Conservation (phyloP, 2,329 filamentous ascomycete species). For the Fusarium vanettenii region DNA sequence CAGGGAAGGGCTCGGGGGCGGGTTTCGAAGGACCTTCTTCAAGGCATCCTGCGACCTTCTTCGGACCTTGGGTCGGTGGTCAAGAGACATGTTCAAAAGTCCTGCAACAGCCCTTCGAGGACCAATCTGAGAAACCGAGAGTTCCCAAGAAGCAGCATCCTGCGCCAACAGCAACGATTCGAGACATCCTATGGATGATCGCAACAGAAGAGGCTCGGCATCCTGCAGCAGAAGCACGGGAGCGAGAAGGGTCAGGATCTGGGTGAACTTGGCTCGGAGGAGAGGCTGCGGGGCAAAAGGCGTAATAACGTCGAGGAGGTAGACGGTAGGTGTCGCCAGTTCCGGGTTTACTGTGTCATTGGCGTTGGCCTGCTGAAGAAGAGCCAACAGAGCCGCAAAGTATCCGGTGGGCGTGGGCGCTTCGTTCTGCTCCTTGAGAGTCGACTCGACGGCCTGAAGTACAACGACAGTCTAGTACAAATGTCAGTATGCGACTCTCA, state of each 20-base stretch:
- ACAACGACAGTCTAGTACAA: conserved; percentile 79
- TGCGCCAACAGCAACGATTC: conserved; percentile 93
- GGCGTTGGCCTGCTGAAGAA: conserved; percentile 82
- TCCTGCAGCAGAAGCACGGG: conserved; percentile 84
- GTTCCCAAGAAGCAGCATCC: conserved; percentile 87
- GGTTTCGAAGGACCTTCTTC: conserved; percentile 82
- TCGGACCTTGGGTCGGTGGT: conserved; percentile 91
- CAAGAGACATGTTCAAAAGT: conserved; percentile 84
- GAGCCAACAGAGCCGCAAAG: conserved; percentile 92
- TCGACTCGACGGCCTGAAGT: conserved; percentile 91
- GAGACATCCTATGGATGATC: conserved; percentile 90
- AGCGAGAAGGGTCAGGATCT: conserved; percentile 88
- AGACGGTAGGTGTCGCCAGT: conserved; percentile 86
- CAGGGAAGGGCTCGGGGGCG: conserved; percentile 89
- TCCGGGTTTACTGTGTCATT: conserved; percentile 81
- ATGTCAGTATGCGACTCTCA: conserved; percentile 23
- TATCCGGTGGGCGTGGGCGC: conserved; percentile 89
- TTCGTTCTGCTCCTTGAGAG: conserved; percentile 87
- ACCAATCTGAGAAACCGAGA: conserved; percentile 84
- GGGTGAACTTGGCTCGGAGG: conserved; percentile 92
- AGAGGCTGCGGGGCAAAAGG: conserved; percentile 86
- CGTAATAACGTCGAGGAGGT: conserved; percentile 93
- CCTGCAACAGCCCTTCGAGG: conserved; percentile 89
- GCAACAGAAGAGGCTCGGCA: conserved; percentile 86
- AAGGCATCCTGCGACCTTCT: conserved; percentile 93